Evolutionary conservation across 352 stramenopile genomes (phyloP), one percentile per base, ranked within the genome.

Genomic region (Phytophthora pluvialis): DNA sequence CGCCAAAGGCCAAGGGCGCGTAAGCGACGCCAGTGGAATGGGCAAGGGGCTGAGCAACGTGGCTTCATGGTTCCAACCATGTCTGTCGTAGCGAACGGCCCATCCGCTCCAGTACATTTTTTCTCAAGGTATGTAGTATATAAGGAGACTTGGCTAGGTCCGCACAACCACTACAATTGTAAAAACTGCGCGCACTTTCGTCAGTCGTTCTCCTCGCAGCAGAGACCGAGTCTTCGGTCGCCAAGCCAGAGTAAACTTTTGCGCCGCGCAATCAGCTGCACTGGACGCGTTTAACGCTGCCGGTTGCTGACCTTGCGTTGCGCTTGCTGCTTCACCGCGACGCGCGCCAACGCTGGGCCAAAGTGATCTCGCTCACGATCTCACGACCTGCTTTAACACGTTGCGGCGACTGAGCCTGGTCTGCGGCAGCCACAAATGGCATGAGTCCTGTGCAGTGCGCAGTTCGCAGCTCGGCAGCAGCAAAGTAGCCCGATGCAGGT

Each of bases 251-350:
- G 10, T 12, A 11, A 26, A 29, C 13, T 5, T 46, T 46, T 46
- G 40, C 45, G 12, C 16, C 31, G 40, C 53, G 42, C 43, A 46
- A 54, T 54, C 43, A 29, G 7, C 40, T 51, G 33, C 47, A 8
- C 53, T 49, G 39, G 52, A n/a, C 28, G 29, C 13, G 47, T 47
- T 65, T 36, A 65, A 46, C 38, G 35, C n/a, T n/a, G n/a, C n/a
- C n/a, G n/a, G n/a, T n/a, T n/a, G n/a, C n/a, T 0, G 48, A 60
- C 51, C 46, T 64, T 64, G 49, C 40, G 59, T 67, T 48, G 10
- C 42, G 40, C 12, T 50, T 50, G 46, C 25, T 42, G 43, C 31
- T 53, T 9, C 43, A 7, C 42, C 16, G 26, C 38, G n/a, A 43
- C 32, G 47, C 21, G n/a, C 42, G 16, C 45, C 25, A 28, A 36